Percentiles rank a stretch among this genome's conserved stretches.
phyloP scores from a whole-genome alignment of 2,329 filamentous ascomycete genomes.

The Lasiodiplodia sp. region DNA sequence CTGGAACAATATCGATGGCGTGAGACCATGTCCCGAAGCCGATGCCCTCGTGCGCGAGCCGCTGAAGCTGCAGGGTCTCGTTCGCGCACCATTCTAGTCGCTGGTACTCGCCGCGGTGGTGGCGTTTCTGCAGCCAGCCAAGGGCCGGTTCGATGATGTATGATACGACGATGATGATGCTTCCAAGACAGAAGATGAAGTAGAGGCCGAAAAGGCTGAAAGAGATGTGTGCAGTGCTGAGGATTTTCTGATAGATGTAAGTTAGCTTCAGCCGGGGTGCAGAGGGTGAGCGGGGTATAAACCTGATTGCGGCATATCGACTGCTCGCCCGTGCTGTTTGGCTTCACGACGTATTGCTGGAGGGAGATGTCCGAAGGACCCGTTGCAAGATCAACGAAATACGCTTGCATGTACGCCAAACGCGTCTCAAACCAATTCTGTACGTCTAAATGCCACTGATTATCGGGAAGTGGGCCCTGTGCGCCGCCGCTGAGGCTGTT shows the following conservation, averaged over 20 bases:
- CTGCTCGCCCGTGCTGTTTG: background rate
- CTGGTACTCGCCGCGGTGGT: background rate
- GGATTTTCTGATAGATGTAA: constrained; percentile 28
- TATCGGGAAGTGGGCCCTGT: constrained; percentile 9
- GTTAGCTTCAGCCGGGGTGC: background rate
- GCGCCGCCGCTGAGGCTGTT: background rate
- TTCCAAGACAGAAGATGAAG: constrained; percentile 35
- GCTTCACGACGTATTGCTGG: background rate
- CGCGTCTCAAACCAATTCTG: constrained; percentile 28
- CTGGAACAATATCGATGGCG: background rate
- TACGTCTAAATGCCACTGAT: constrained; percentile 34
- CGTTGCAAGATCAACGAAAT: background rate
- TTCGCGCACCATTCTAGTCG: constrained; percentile 18
- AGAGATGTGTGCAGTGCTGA: constrained; percentile 31
- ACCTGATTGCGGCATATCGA: background rate
- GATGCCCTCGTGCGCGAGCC: constrained; percentile 20
- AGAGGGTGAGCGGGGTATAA: background rate
- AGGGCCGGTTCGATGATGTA: constrained; percentile 8
- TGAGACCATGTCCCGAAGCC: background rate
- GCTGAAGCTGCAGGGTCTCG: constrained; percentile 26
- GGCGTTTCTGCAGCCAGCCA: background rate
- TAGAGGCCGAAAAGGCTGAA: constrained; percentile 37
- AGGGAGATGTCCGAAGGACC: background rate
- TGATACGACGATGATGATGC: constrained; percentile 35
- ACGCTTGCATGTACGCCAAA: constrained; percentile 26